These are phyloP conservation scores for Salix exigua DNA, from an alignment of 345 rosid genomes.

Conservation along the genomic window DNA sequence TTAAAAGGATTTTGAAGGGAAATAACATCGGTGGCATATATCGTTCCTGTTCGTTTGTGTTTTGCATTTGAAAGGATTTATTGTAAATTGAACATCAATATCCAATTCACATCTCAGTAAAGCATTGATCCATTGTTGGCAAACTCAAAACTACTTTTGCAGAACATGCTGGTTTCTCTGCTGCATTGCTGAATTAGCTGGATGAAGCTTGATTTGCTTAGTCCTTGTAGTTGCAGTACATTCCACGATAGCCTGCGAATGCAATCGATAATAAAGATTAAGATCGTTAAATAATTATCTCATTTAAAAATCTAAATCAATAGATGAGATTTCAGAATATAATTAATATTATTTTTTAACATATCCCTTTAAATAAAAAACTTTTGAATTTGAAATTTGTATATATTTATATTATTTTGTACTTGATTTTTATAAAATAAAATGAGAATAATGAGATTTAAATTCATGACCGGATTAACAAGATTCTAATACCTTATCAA, in stretches of 20 bases:
- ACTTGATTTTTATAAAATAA: no score
- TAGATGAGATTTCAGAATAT: no score
- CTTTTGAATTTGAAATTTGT: no score
- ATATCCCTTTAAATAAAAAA: accelerated
- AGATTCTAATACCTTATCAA: no score
- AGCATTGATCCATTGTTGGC: background rate
- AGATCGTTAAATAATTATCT: no score
- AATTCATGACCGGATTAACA: no score
- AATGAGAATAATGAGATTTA: accelerated
- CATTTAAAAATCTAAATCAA: accelerated
- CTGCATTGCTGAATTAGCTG: background rate
- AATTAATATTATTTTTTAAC: no score
- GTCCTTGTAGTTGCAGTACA: background rate
- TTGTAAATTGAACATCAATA: background rate
- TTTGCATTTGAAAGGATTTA: background rate
- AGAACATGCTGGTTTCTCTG: background rate
- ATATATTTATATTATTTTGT: accelerated
- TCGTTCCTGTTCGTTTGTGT: background rate
- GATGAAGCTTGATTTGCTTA: background rate
- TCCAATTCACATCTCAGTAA: background rate
- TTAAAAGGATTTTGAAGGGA: background rate
- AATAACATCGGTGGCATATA: background rate
- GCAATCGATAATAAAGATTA: background rate
- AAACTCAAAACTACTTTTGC: background rate
- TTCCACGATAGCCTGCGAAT: background rate